phyloP scores from a whole-genome alignment of 208 protist genomes.

The Wallacemonas collosoma region DNA sequence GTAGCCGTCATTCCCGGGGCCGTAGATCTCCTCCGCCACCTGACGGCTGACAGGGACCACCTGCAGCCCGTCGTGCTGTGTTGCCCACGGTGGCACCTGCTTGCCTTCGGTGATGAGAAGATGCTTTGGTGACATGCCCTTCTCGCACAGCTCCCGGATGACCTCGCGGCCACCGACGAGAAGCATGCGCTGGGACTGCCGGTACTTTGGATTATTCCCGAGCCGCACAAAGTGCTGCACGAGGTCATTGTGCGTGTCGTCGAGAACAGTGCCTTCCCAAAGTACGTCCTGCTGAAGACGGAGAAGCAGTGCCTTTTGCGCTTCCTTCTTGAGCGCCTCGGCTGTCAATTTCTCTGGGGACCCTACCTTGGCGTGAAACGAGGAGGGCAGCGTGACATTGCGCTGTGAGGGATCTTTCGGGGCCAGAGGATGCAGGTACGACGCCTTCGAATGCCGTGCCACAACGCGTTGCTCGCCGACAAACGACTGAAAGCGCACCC shows the following conservation, averaged over 20 bases:
- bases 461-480: constrained; percentile 52
- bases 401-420: constrained; percentile 70
- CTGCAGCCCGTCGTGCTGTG: constrained; percentile 34
- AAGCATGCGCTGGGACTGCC: constrained; percentile 70
- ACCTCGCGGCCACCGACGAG: constrained; percentile 74
- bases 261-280: constrained; percentile 85
- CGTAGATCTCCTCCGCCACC: constrained; percentile 45
- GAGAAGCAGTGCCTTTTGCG: constrained; percentile 65
- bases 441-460: constrained; percentile 46
- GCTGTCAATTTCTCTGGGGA: constrained; percentile 37
- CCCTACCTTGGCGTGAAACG: constrained; percentile 38
- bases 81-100: constrained; percentile 60
- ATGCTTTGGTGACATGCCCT: constrained; percentile 60
- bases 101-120: constrained; percentile 67
- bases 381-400: constrained; percentile 70
- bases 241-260: constrained; percentile 64
- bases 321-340: constrained; percentile 65
- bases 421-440: constrained; percentile 72
- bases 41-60: constrained; percentile 61
- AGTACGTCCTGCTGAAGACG: constrained; percentile 85
- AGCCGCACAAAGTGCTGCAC: constrained; percentile 85
- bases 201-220: constrained; percentile 74
- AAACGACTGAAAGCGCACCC: constrained; percentile 43
- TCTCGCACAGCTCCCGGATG: constrained; percentile 83
- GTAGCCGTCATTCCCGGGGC: constrained; percentile 84